Conservation (phyloP, 2,329 filamentous ascomycete species). For the Aspergillus sp. region DNA sequence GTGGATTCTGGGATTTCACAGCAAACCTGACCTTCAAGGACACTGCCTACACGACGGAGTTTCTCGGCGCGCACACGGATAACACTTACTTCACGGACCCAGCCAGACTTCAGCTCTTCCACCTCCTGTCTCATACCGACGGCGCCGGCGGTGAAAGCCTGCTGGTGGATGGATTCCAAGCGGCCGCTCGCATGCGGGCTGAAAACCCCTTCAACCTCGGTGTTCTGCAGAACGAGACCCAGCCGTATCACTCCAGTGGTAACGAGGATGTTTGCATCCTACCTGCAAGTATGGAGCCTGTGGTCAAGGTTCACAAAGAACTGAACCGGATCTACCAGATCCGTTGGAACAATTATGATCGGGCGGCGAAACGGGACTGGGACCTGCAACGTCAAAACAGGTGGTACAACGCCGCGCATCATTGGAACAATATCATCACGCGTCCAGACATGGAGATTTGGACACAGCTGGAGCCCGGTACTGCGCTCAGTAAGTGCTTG, state of each 20-base stretch:
- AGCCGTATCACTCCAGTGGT: slow-evolving; percentile 82
- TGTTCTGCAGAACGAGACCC: slow-evolving; percentile 53
- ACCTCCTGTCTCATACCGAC: slow-evolving; percentile 75
- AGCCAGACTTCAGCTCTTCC: slow-evolving; percentile 86
- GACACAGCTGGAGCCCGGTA: slow-evolving; percentile 78
- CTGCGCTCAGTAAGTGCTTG: slow-evolving; percentile 63
- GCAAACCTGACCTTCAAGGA: slow-evolving; percentile 84
- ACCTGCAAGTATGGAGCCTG: slow-evolving; percentile 67
- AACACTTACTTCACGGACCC: slow-evolving; percentile 96
- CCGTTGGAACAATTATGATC: slow-evolving; percentile 91
- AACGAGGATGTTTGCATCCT: slow-evolving; percentile 80
- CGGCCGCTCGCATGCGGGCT: slow-evolving; percentile 58
- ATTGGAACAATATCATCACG: slow-evolving; percentile 69
- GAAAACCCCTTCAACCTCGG: slow-evolving; percentile 58
- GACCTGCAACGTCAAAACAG: slow-evolving; percentile 46
- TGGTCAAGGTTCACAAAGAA: slow-evolving; percentile 60
- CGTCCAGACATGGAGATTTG: slow-evolving; percentile 67
- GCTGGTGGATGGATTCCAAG: slow-evolving; percentile 82
- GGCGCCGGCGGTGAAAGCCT: slow-evolving; percentile 69
- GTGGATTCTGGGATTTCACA: slow-evolving; percentile 81
- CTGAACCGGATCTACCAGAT: slow-evolving; percentile 58
- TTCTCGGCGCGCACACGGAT: slow-evolving; percentile 83
- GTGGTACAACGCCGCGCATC: slow-evolving; percentile 80
- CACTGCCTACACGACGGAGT: slow-evolving; percentile 85
- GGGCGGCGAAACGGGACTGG: slow-evolving; percentile 64